Evolutionary conservation across 129 eudicot genomes (phyloP).

Genomic region (sunflower (Helianthus annuus)): DNA sequence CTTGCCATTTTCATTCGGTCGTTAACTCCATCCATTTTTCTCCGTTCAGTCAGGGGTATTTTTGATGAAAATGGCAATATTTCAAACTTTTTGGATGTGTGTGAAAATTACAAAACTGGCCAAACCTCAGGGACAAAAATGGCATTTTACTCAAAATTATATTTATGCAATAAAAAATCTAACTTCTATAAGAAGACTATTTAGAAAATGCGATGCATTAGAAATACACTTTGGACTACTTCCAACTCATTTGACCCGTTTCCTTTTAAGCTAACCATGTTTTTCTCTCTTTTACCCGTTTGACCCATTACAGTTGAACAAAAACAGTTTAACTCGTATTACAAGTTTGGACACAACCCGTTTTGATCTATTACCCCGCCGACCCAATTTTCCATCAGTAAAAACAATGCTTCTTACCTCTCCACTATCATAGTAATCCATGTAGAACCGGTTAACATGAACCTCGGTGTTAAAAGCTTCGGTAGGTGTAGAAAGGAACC

Average conservation of each 20-base stretch:
- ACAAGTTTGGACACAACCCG: background rate
- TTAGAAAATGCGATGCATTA: background rate
- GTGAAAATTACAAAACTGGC: no score
- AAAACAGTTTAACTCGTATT: background rate
- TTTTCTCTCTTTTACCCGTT: background rate
- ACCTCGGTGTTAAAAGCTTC: slow-evolving; percentile 92
- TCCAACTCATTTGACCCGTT: background rate
- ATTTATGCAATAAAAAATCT: background rate
- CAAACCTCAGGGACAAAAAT: no score
- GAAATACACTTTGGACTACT: background rate
- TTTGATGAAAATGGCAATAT: no score
- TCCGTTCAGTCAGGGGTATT: no score
- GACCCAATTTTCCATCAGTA: background rate
- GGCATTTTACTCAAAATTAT: background rate
- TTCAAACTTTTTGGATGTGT: no score
- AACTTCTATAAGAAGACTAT: background rate
- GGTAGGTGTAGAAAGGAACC: slow-evolving; percentile 82
- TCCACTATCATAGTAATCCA: slow-evolving; percentile 95
- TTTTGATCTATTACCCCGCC: background rate
- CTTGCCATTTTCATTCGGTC: no score
- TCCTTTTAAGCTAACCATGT: background rate
- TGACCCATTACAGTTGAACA: background rate
- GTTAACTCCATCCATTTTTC: no score
- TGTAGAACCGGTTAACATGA: slow-evolving; percentile 83
- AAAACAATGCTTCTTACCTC: slow-evolving; percentile 54